Evolutionary conservation across 1,139 yeast genomes (phyloP).

Genomic region (Lodderomyces orthopsilosis): DNA sequence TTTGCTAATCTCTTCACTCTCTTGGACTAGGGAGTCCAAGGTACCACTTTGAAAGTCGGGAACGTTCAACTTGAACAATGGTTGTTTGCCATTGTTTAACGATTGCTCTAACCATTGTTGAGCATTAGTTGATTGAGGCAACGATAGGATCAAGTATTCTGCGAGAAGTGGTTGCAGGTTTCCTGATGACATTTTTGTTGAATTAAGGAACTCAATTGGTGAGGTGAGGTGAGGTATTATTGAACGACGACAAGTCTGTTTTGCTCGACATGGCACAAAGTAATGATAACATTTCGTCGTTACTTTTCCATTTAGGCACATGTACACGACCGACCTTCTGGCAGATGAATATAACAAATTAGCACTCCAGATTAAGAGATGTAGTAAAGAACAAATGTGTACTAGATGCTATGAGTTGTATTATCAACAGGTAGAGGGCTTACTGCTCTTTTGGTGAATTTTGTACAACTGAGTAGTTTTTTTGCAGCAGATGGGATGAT

Average conservation of each 20-base stretch:
- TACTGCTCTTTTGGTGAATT: too few species aligned
- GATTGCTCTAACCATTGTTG: constrained; percentile 43
- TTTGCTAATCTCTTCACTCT: constrained; percentile 84
- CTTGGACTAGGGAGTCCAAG: constrained; percentile 83
- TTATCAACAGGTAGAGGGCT: too few species aligned
- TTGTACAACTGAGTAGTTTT: too few species aligned
- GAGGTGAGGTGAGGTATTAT: constrained; percentile 4
- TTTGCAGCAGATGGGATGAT: too few species aligned
- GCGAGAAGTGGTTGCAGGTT: constrained; percentile 19
- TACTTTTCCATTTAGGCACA: neutral
- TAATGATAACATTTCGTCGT: neutral
- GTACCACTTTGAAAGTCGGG: constrained; percentile 97
- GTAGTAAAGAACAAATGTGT: too few species aligned
- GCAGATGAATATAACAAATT: too few species aligned
- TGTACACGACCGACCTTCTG: neutral
- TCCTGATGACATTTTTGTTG: constrained; percentile 2
- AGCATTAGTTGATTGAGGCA: constrained; percentile 50
- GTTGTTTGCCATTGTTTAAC: constrained; percentile 43
- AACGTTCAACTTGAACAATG: constrained; percentile 49
- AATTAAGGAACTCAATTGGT: too few species aligned
- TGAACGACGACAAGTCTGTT: neutral
- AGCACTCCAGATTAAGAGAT: too few species aligned
- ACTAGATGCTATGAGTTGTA: too few species aligned
- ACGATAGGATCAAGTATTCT: constrained; percentile 49
- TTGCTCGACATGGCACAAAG: neutral